Percentiles rank a stretch among this genome's conserved stretches.
Evolutionary conservation across 2,329 filamentous ascomycete species (phyloP).

Genomic region (Penicillium sp.): DNA sequence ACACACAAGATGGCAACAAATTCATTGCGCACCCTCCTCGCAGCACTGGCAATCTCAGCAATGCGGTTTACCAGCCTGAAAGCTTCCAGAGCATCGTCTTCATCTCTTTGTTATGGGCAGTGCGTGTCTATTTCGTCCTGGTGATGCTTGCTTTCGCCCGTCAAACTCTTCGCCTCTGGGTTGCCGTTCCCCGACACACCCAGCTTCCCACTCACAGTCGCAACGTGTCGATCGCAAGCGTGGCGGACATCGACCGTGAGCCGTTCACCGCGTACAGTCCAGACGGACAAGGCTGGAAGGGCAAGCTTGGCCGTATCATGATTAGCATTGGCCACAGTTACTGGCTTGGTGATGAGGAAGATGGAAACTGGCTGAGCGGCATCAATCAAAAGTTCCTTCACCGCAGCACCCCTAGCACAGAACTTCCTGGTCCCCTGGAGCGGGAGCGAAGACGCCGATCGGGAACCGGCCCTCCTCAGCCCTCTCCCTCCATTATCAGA

Average conservation of each 20-base stretch:
- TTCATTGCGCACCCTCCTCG: conserved; percentile 47
- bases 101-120: conserved; percentile 68
- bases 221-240: conserved; percentile 47
- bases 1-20: conserved; percentile 44
- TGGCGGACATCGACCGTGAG: conserved; percentile 54
- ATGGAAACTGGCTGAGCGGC: conserved; percentile 66
- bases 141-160: conserved; percentile 81
- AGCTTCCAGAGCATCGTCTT: conserved; percentile 74
- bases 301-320: conserved; percentile 76
- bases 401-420: conserved; percentile 42
- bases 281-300: conserved; percentile 77
- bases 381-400: conserved; percentile 61
- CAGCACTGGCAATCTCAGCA: conserved; percentile 52
- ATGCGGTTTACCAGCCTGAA: conserved; percentile 64
- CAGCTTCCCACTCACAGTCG: conserved; percentile 42
- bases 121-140: conserved; percentile 79
- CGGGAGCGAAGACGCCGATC: conserved; percentile 60
- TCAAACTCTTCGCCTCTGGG: conserved; percentile 66
- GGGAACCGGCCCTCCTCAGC: conserved; percentile 56
- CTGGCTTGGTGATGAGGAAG: conserved; percentile 69
- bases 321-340: conserved; percentile 70
- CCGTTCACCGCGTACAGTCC: conserved; percentile 67
- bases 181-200: conserved; percentile 41
- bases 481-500: conserved; percentile 38
- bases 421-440: conserved; percentile 47